A percentile compares a stretch with the other conserved stretches of the same genome.
Conservation (phyloP, 768 basidiomycete genomes). For the Lactifluus subvellereus region DNA sequence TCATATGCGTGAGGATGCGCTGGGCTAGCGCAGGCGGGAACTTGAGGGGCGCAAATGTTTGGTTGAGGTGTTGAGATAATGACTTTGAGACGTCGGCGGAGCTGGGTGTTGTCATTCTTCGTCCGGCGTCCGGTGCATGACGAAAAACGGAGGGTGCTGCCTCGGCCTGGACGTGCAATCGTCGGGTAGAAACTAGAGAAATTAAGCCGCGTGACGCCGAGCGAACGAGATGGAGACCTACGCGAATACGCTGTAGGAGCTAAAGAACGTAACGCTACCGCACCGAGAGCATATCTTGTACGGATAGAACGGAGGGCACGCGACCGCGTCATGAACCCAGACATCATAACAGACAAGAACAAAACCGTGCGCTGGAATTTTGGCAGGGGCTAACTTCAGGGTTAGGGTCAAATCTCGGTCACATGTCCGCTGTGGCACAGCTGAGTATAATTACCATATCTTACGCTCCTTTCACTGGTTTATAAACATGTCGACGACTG, state of each 20-base stretch:
- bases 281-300: conserved; percentile 1
- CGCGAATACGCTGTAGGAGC: neutral
- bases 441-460: neutral
- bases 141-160: neutral
- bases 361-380: neutral
- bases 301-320: conserved; percentile 2
- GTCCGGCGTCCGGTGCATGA: neutral
- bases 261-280: neutral
- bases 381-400: neutral
- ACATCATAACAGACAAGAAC: neutral
- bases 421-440: neutral
- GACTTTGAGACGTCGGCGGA: neutral
- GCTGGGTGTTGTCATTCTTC: conserved; percentile 1
- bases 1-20: conserved; percentile 72
- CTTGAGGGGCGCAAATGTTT: conserved; percentile 56
- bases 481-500: conserved; percentile 8
- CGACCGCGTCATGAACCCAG: conserved; percentile 18
- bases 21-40: conserved; percentile 68
- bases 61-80: conserved; percentile 51
- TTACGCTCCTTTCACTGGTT: neutral
- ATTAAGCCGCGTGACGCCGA: neutral
- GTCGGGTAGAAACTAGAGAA: conserved; percentile 7
- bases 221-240: neutral
- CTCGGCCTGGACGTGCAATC: neutral
- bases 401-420: conserved; percentile 14